Evolutionary conservation across 352 stramenopile species (phyloP), one percentile per base, ranked within the genome.

Genomic region (Phytophthora pluvialis): DNA sequence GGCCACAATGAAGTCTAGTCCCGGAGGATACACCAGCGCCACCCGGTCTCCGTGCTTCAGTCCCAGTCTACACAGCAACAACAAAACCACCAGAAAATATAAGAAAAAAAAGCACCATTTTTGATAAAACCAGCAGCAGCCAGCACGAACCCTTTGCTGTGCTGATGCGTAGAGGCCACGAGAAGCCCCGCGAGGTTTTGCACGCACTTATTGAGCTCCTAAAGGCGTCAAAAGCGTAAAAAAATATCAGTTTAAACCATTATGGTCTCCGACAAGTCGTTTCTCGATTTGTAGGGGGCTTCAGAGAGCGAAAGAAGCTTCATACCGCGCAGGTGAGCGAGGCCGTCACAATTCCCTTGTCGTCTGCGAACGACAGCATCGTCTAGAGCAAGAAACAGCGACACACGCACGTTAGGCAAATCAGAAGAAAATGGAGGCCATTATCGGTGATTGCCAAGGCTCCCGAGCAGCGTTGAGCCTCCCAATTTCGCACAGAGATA

Each of bases 11-110:
- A 99, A 99, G 51, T 99, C 94, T 9, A 99, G 81, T 0, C 89
- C 97, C 8, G 98, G 98, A 28, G 97, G 95, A 68, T 99, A 99
- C 28, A 99, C 97, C 21, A 99, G 83, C 35, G 99, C 70, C 16
- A 98, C 92, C 33, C 83, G 86, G 42, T 96, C 85, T 9, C 87
- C 93, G 18, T 73, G 60, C 43, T 86, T 77, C 12, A 94, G 44
- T 1, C 78, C 80, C 32, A 93, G 53, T 33, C 87, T 93, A 55
- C 8, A 43, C 13, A 43, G 40, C 10, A 13, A 15, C 29, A n/a
- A 60, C 15, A 52, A 69, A 58, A 51, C 4, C n/a, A 8, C 26
- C 32, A 67, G 13, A 46, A 40, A 40, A 28, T 15, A 29, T 46
- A n/a, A 36, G 21, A 29, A 44, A 52, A 12, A 12, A 33, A 1